Evolutionary conservation across 345 rosid genomes (phyloP).

Genomic region (Trapa bicornis): DNA sequence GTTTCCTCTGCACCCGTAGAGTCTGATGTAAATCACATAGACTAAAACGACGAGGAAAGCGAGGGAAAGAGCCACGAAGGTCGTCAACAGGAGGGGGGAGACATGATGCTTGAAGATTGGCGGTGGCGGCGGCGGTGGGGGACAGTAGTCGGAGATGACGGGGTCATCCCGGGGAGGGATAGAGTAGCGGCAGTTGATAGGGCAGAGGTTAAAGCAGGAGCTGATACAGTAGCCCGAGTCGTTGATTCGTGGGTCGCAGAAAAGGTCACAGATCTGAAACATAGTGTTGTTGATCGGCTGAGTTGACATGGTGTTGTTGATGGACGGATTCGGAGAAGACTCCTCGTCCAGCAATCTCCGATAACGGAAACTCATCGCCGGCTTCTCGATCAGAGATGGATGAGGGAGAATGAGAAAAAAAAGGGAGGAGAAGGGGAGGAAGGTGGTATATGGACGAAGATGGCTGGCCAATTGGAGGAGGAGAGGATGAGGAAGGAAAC

Average conservation of each 20-base stretch:
- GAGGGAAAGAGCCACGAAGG: slow-evolving; percentile 17
- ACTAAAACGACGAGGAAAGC: slow-evolving; percentile 20
- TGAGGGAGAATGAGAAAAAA: background rate
- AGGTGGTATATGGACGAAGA: no score
- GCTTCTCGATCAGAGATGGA: no score
- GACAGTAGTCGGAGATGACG: background rate
- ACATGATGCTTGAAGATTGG: background rate
- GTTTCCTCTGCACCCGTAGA: slow-evolving; percentile 11
- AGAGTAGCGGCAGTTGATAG: slow-evolving; percentile 11
- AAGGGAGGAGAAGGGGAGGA: background rate
- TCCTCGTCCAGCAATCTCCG: slow-evolving; percentile 1
- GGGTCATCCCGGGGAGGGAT: background rate
- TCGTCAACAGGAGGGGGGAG: slow-evolving; percentile 12
- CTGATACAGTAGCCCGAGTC: background rate
- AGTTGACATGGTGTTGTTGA: background rate
- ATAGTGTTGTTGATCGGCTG: background rate
- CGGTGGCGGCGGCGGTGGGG: slow-evolving; percentile 5
- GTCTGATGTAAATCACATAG: slow-evolving; percentile 15
- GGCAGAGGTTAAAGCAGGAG: slow-evolving; percentile 11
- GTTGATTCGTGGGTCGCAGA: background rate
- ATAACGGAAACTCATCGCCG: background rate
- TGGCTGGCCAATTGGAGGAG: no score
- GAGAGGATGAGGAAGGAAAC: no score
- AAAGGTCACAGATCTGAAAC: background rate
- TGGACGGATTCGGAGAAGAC: background rate